Evolutionary conservation across 192 early-diverging fungal genomes (phyloP).

Genomic region (Gaertneriomyces sp.): DNA sequence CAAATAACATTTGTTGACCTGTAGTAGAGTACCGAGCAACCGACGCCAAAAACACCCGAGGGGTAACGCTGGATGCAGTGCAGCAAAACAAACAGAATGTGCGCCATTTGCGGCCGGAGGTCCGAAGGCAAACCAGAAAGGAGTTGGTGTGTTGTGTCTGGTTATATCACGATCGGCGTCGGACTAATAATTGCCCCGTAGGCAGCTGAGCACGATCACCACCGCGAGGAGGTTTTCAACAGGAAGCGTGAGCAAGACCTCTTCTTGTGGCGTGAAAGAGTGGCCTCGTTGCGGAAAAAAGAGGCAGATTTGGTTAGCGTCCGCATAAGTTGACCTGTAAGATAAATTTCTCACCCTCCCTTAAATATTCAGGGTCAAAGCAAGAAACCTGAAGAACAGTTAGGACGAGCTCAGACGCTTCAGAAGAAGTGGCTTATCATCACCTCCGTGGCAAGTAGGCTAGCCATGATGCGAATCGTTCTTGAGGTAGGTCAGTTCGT

Average conservation of each 20-base stretch:
- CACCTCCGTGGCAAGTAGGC: slow-evolving; percentile 39
- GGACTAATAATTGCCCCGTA: not conserved
- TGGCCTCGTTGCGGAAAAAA: slow-evolving; percentile 41
- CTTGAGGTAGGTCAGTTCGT: slow-evolving; percentile 29
- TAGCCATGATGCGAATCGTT: slow-evolving; percentile 33
- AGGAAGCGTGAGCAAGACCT: slow-evolving; percentile 42
- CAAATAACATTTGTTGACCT: not conserved
- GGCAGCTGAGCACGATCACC: slow-evolving; percentile 15
- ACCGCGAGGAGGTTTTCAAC: slow-evolving; percentile 31
- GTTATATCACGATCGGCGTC: not conserved
- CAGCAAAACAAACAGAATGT: slow-evolving; percentile 27
- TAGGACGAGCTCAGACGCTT: slow-evolving; percentile 33
- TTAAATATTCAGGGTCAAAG: not conserved
- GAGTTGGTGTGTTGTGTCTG: not conserved
- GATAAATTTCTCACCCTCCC: too few relatives aligned
- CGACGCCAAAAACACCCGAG: slow-evolving; percentile 6
- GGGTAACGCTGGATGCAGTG: slow-evolving; percentile 28
- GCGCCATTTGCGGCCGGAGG: slow-evolving; percentile 16
- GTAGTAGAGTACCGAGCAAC: slow-evolving; percentile 19
- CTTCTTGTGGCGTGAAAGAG: slow-evolving; percentile 30
- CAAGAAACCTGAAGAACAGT: slow-evolving; percentile 43
- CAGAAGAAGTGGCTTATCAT: slow-evolving; percentile 56
- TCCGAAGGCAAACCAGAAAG: slow-evolving; percentile 28
- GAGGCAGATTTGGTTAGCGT: slow-evolving; percentile 24
- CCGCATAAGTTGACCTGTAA: not conserved